A percentile compares a stretch with the other conserved stretches of the same genome.
Conservation (phyloP, 257 asterid genomes). For the Oldenlandia corymbosa region DNA sequence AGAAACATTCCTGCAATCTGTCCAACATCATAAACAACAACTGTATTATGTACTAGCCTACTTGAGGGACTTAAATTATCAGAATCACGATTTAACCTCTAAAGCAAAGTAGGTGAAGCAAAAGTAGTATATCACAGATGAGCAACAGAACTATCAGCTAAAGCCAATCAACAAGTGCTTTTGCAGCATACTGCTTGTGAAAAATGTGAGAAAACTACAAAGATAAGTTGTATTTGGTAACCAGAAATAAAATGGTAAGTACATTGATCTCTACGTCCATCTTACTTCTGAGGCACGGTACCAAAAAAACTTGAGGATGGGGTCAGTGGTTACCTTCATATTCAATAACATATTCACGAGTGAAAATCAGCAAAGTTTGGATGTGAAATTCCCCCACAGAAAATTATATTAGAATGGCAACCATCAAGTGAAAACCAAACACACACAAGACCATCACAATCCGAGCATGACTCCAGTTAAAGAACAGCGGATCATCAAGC, state of each 20-base stretch:
- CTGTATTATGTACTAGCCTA: background rate
- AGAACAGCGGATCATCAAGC: background rate
- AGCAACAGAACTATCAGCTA: background rate
- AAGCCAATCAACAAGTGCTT: background rate
- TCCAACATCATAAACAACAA: background rate
- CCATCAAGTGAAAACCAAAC: background rate
- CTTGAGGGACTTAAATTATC: background rate
- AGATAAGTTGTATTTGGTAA: background rate
- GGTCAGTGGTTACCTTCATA: background rate
- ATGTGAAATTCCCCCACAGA: background rate
- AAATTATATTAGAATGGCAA: background rate
- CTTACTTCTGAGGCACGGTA: background rate
- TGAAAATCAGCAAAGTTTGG: background rate
- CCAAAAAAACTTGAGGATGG: background rate
- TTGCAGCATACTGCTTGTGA: background rate
- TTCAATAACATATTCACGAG: background rate
- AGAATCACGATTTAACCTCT: background rate
- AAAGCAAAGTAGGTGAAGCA: background rate
- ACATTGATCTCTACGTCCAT: background rate
- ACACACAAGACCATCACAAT: background rate
- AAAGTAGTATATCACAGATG: background rate
- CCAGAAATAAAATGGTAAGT: background rate
- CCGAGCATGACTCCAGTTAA: background rate
- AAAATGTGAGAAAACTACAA: background rate
- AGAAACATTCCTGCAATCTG: conserved; percentile 39